A percentile compares a stretch with the other conserved stretches of the same genome.
Evolutionary conservation across 202 grass and related monocot genomes (phyloP).

Genomic region (Panicum hallii): DNA sequence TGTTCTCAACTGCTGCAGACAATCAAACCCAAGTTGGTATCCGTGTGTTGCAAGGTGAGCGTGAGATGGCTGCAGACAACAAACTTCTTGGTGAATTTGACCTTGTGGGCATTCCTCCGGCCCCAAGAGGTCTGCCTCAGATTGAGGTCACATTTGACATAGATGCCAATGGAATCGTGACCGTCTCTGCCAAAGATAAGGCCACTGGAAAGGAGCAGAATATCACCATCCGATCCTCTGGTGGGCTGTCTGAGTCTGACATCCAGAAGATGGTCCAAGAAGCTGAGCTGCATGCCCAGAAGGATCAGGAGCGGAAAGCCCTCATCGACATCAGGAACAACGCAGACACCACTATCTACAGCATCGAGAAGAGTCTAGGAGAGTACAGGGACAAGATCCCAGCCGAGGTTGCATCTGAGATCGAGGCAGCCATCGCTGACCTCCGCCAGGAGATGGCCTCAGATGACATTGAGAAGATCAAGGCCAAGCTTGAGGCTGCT

Average conservation of each 20-base stretch:
- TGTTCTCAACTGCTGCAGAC: conserved; percentile 76
- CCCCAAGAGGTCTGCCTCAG: conserved; percentile 71
- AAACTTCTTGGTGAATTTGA: conserved; percentile 78
- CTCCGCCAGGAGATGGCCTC: conserved; percentile 66
- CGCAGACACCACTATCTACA: conserved; percentile 72
- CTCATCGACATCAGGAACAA: conserved; percentile 72
- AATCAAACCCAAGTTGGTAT: conserved; percentile 85
- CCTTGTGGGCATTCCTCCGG: conserved; percentile 70
- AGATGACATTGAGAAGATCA: conserved; percentile 61
- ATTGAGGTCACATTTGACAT: conserved; percentile 81
- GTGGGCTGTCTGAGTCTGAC: conserved; percentile 69
- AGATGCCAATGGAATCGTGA: conserved; percentile 77
- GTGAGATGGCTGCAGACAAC: conserved; percentile 77
- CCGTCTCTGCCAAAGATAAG: conserved; percentile 73
- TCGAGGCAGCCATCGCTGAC: conserved; percentile 63
- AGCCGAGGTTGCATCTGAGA: conserved; percentile 60
- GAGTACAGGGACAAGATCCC: conserved; percentile 79
- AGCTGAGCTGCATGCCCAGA: conserved; percentile 73
- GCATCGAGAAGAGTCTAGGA: conserved; percentile 69
- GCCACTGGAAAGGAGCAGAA: conserved; percentile 73
- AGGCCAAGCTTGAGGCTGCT: conserved; percentile 63
- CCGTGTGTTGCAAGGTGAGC: conserved; percentile 75
- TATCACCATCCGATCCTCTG: conserved; percentile 73
- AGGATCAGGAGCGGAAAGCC: conserved; percentile 74
- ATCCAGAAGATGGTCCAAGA: conserved; percentile 80